Conservation (phyloP, 2,329 filamentous ascomycete genomes). For the Alternaria rosae region DNA sequence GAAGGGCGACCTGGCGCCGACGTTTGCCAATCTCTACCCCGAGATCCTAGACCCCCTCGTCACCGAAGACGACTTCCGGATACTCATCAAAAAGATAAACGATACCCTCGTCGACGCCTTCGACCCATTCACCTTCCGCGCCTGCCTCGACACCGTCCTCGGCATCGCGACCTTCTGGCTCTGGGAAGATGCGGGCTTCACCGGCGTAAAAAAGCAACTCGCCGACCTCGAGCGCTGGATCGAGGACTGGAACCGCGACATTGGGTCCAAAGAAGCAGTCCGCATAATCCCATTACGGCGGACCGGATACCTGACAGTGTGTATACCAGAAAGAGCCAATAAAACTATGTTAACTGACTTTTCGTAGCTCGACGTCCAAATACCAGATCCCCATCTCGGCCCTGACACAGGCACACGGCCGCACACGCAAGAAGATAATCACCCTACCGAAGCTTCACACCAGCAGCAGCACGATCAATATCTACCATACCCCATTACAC, state of each 20-base stretch:
- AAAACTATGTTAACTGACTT: neutral
- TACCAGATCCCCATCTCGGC: constrained; percentile 75
- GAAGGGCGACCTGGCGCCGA: constrained; percentile 86
- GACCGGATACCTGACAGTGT: constrained; percentile 86
- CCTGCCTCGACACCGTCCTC: constrained; percentile 79
- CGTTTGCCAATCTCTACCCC: constrained; percentile 93
- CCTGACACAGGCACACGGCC: constrained; percentile 43
- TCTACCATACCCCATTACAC: constrained; percentile 33
- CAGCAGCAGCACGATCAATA: constrained; percentile 26
- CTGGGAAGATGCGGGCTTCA: constrained; percentile 88
- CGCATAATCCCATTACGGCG: constrained; percentile 79
- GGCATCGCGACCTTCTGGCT: constrained; percentile 89
- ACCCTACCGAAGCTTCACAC: constrained; percentile 11
- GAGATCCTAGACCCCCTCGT: constrained; percentile 92
- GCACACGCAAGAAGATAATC: constrained; percentile 37
- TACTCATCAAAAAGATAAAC: constrained; percentile 83
- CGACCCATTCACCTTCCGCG: constrained; percentile 77
- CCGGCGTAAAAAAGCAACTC: constrained; percentile 75
- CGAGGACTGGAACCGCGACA: constrained; percentile 81
- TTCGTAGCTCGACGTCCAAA: constrained; percentile 76
- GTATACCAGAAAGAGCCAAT: constrained; percentile 34
- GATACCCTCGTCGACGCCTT: constrained; percentile 77
- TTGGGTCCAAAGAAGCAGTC: constrained; percentile 67
- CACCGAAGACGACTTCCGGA: constrained; percentile 84
- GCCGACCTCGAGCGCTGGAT: constrained; percentile 79